Base-by-base conservation (phyloP, 108 stramenopile species). In the Cylindrotheca closterium region DNA sequence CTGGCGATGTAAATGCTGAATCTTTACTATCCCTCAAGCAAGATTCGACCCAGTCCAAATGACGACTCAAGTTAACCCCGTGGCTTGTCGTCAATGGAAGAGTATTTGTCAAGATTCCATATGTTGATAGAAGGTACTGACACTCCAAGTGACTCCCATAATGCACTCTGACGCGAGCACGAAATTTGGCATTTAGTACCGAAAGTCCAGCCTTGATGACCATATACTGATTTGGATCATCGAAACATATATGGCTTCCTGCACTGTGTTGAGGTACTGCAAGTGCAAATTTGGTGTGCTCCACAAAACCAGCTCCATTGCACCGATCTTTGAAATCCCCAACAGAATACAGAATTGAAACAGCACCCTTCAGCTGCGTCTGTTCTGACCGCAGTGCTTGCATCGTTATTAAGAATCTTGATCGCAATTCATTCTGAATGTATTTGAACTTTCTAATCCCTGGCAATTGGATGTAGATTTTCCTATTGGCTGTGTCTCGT, bases 121-220 rank as follows among this genome's bases (percentile, higher is more conserved):
- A 73, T 17, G 60, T 42, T 48, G 31, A 25, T 18, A 73, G 54
- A 53, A 15, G 52, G 58, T 73, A 73, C 55, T 61, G 48, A 32
- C 59, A 73, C 52, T 73, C 71, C 46, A 19, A 30, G 29, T 65
- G 49, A 17, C 57, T 47, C 4, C 71, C 69, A 24, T 22, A 22
- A 3, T 28, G 4, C 15, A 55, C 2, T 4, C 17, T 28, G 55
- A 7, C 7, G 10, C 37, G 7, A 10, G 37, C 37, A 10, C 37
- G 7, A 15, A 15, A 10, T 7, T 15, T 42, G 10, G 15, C 37
- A 42, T 7, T 7, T 15, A 42, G 7, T 7, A 42, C 10, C 7
- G 10, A 10, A 55, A 27, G 3, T 18, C 3, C 25, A 15, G 27
- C 27, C 28, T 55, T 22, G 12, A 4, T 7, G n/a, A n/a, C 12